Evolutionary conservation across 345 rosid genomes (phyloP).

Genomic region (Heritiera littoralis): DNA sequence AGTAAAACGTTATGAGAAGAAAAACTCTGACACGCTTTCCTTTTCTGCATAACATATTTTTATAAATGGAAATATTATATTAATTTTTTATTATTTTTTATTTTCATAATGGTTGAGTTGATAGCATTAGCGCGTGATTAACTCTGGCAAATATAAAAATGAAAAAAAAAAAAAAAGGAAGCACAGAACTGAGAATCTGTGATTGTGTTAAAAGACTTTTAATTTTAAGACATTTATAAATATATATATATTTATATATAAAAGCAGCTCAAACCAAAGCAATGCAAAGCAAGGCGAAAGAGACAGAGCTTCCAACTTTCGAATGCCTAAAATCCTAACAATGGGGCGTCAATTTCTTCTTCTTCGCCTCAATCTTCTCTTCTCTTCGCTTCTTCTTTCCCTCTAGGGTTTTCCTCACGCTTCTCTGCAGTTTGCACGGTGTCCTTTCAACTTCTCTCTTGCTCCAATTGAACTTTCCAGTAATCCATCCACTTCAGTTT

Average conservation of each 20-base stretch:
- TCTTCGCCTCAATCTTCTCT: conserved; percentile 29
- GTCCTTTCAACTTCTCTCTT: background rate
- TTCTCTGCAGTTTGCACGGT: conserved; percentile 14
- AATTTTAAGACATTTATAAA: background rate
- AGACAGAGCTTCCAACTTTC: conserved; percentile 26
- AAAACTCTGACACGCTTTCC: no score
- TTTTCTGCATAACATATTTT: no score
- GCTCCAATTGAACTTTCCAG: conserved; percentile 15
- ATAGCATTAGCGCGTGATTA: no score
- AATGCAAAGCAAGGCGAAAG: background rate
- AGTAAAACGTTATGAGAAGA: no score
- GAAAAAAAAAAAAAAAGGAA: no score
- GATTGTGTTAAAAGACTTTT: no score
- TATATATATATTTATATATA: background rate
- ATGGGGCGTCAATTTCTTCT: conserved; percentile 16
- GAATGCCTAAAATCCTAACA: conserved; percentile 13
- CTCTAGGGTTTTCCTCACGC: conserved; percentile 22
- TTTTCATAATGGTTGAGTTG: no score
- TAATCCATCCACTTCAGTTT: conserved; percentile 23
- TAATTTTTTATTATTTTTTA: no score
- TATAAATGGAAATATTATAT: no score
- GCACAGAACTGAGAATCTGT: no score
- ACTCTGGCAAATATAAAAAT: no score
- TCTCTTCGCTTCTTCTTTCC: conserved; percentile 17
- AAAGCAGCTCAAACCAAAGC: conserved; percentile 5